Base-by-base conservation (phyloP, 139 green algal genomes). In the Gonium pectorale region DNA sequence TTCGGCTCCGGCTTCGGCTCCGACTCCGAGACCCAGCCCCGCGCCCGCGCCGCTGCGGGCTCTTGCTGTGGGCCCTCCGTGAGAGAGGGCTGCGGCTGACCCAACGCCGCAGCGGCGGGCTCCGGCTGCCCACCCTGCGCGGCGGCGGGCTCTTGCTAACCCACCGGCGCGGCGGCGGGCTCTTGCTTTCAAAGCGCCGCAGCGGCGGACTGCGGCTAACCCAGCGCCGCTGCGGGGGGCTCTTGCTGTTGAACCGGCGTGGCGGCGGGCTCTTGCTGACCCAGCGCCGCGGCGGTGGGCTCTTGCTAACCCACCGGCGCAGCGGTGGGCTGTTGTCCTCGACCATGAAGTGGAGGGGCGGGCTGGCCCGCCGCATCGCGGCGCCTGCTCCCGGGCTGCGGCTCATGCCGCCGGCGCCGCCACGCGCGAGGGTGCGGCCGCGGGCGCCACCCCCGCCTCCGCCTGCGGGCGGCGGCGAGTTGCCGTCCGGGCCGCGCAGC, bases 291-390 rank as follows among this genome's bases (percentile, higher is more conserved):
- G 43, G 62, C 77, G 60, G 77, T 21, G 77, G 77, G 77, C 77
- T 83, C 62, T 83, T 83, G 33, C 77, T 83, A 17, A 83, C 41
- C 77, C 77, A 83, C 9, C 77, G 41, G 43, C 77, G 77, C 26
- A 43, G 77, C 62, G 74, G 74, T 13, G 74, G 74, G 74, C 74
- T 82, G 35, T 67, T 67, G 44, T 73, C 77, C 54, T 64, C 77
- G 43, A 83, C n/a, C 43, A 60, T 66, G 41, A 83, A 83, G 43
- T 83, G 77, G 43, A 73, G 77, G 21, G 77, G 77, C 19, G 77
- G 77, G 35, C 77, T 83, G 29, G 77, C 77, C 0, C 77, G 77
- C 31, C 77, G 60, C 31, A 38, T 74, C 24, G 59, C 41, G 1
- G 41, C 33, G 37, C 37, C 41, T 19, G 51, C 24, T 2, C 74